Evolutionary conservation across 2,329 filamentous ascomycete genomes (phyloP), one percentile per base, ranked within the genome.

Genomic region (Fusarium pininemorale): DNA sequence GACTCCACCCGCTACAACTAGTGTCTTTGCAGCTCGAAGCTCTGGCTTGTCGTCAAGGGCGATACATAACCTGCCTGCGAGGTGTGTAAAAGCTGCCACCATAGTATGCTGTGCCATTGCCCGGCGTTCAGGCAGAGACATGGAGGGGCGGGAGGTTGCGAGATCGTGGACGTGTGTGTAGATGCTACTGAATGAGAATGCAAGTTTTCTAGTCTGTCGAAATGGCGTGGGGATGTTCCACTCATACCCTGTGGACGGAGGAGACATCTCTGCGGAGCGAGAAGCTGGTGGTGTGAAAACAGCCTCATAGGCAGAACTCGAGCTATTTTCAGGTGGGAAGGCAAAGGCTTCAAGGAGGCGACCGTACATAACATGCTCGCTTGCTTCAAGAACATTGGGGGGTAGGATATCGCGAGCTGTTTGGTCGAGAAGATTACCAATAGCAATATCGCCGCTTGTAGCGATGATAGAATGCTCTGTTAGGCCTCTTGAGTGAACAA

Each of bases 401-500:
- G 95, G 96, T 2, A 98, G 83, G 65, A 98, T 90, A 22, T 88
- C 86, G 53, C 96, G 90, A 13, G 94, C 95, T 65, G 91, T 88
- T 83, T 98, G 98, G 85, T 99, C 96, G 39, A 99, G 85, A 77
- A 93, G 90, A 82, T 98, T 94, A 55, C 96, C 96, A 66, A 98
- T 85, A n/a, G 96, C 95, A 71, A 95, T 91, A 82, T 97, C 94
- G n/a, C 83, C 83, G 0, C 93, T 93, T 22, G 89, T 86, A 24
- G 92, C 94, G 32, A 98, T 83, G 66, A 97, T 90, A 53, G 85
- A 84, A 82, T 98, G 96, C 32, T 91, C 85, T 32, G 87, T 90
- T 5, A 96, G 84, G 7, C 87, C 87, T 44, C 85, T 84, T 13
- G 95, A 97, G 78, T 92, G 89, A 45, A 98, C 90, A 26, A 99